These are phyloP conservation scores for Cunninghamia lanceolata DNA, from an alignment of 75 land plant genomes.

Conservation along the genomic window DNA sequence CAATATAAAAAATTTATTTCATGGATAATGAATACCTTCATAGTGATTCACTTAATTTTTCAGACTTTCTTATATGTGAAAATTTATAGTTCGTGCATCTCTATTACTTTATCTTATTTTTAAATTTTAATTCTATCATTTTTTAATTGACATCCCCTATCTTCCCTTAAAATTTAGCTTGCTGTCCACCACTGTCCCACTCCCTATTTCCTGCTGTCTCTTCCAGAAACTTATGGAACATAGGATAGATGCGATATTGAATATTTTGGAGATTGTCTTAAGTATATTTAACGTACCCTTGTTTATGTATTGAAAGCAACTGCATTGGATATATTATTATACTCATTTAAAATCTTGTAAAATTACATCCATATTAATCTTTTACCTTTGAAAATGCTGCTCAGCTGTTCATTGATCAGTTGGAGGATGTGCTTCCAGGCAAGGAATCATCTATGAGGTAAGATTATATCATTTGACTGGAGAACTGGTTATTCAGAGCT, in stretches of 20 bases:
- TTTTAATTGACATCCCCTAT: not conserved
- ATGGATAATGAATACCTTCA: too few species aligned
- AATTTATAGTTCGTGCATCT: not conserved
- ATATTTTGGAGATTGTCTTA: not conserved
- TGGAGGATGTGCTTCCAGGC: conserved; percentile 74
- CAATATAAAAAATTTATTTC: not conserved
- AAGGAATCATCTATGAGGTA: conserved; percentile 74
- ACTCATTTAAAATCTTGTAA: not conserved
- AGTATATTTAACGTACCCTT: not conserved
- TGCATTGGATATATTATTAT: not conserved
- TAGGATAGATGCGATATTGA: too few species aligned
- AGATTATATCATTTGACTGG: not conserved
- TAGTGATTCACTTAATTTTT: too few species aligned
- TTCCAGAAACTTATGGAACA: not conserved
- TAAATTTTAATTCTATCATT: not conserved
- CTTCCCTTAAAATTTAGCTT: not conserved
- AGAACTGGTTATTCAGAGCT: not conserved
- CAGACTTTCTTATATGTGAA: not conserved
- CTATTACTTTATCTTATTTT: not conserved
- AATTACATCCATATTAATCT: not conserved
- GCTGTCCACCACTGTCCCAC: not conserved
- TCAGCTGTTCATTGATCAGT: conserved; percentile 86
- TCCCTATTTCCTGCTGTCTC: not conserved
- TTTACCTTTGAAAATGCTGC: not conserved
- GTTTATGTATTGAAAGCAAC: not conserved